These are phyloP conservation scores for Vitis hybrid DNA, from an alignment of 177 flowering plant species.

Conservation along the genomic window DNA sequence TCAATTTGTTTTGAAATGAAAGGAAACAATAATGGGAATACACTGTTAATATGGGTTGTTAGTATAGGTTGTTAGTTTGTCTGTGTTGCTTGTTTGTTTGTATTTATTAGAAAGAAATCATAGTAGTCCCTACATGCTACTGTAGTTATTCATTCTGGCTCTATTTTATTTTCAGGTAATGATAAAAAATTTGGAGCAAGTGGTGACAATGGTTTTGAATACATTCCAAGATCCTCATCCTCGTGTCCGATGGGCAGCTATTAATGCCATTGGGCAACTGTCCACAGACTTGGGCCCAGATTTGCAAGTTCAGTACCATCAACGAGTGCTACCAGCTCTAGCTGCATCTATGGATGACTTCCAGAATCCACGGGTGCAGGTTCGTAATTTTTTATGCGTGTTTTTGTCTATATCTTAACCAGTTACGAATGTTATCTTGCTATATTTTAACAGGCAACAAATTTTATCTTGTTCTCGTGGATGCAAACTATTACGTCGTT, in stretches of 20 bases:
- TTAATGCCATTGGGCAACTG: constrained; percentile 69
- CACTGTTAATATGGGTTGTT: too few relatives aligned
- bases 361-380: constrained; percentile 59
- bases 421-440: too few relatives aligned
- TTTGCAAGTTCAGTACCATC: constrained; percentile 61
- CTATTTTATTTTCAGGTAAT: constrained; percentile 44
- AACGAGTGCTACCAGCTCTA: constrained; percentile 44
- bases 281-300: constrained; percentile 73
- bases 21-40: too few relatives aligned
- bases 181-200: constrained; percentile 60
- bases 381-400: constrained; percentile 3
- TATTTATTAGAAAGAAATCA: too few relatives aligned
- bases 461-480: too few relatives aligned
- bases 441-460: too few relatives aligned
- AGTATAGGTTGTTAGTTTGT: too few relatives aligned
- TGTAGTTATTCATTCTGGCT: background rate
- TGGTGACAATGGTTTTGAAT: constrained; percentile 62
- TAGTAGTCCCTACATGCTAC: background rate
- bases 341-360: constrained; percentile 57
- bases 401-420: background rate
- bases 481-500: too few relatives aligned
- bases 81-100: too few relatives aligned
- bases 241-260: constrained; percentile 79
- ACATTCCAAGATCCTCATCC: constrained; percentile 67
- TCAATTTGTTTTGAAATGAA: too few relatives aligned